phyloP scores from a whole-genome alignment of 345 rosid genomes.

The Citrus trifoliata region DNA sequence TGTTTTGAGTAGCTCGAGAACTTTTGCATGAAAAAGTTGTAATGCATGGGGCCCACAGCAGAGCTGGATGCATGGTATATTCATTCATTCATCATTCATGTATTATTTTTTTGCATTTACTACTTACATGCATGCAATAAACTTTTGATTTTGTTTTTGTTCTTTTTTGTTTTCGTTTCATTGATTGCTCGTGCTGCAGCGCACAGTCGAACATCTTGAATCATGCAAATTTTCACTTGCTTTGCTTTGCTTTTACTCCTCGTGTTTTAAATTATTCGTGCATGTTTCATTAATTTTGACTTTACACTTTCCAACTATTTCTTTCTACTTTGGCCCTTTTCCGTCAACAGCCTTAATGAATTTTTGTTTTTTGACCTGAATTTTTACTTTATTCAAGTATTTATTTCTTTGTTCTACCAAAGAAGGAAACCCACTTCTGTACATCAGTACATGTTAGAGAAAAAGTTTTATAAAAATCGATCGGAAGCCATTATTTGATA shows the following conservation, averaged over 20 bases:
- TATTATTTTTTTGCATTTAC: too few relatives aligned
- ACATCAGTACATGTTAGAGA: too few relatives aligned
- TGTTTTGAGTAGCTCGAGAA: slow-evolving; percentile 53
- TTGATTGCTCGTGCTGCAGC: too few relatives aligned
- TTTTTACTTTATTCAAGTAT: not conserved
- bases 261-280: too few relatives aligned
- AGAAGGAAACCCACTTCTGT: not conserved
- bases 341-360: not conserved
- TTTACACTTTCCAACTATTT: not conserved
- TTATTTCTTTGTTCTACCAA: not conserved
- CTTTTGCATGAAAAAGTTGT: slow-evolving; percentile 39
- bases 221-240: too few relatives aligned
- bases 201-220: too few relatives aligned
- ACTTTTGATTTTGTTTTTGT: not conserved
- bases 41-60: not conserved
- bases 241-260: too few relatives aligned
- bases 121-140: not conserved
- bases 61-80: not conserved
- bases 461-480: too few relatives aligned
- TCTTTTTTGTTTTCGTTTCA: too few relatives aligned
- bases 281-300: not conserved
- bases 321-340: not conserved
- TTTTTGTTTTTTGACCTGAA: not conserved
- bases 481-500: too few relatives aligned
- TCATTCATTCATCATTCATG: not conserved